These are phyloP conservation scores for Perkinsus chesapeaki DNA, from an alignment of 169 alveolate genomes.

Conservation along the genomic window DNA sequence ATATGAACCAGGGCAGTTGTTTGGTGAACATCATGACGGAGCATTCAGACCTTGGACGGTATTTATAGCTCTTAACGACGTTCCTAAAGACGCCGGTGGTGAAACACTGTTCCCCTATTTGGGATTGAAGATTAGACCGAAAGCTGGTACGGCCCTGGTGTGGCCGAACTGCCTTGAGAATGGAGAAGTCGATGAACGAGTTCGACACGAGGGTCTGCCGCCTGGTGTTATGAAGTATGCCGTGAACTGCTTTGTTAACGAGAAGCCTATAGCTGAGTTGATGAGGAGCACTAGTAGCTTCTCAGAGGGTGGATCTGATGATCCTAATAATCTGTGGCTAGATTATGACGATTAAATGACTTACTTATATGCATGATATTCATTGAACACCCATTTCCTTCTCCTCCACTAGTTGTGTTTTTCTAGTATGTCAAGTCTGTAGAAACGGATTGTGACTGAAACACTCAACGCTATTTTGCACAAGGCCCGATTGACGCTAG, in stretches of 20 bases:
- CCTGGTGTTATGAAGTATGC: neutral
- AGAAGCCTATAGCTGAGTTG: neutral
- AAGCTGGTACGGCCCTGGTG: neutral
- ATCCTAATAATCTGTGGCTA: neutral
- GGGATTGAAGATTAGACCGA: neutral
- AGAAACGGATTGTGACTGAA: too few species aligned
- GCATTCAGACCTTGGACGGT: neutral
- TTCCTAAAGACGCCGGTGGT: neutral
- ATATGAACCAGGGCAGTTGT: neutral
- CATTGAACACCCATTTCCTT: neutral
- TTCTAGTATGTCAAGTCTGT: too few species aligned
- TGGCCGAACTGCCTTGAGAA: neutral
- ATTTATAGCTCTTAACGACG: neutral
- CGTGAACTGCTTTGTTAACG: neutral
- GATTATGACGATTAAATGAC: neutral
- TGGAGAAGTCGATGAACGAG: neutral
- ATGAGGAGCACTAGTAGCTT: neutral
- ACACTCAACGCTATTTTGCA: too few species aligned
- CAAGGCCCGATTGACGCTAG: too few species aligned
- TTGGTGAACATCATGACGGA: neutral
- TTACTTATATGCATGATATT: neutral
- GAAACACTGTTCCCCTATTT: neutral
- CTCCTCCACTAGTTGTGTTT: neutral
- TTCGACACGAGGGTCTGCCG: neutral
- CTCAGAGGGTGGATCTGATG: neutral